These are phyloP conservation scores for Mytilinidion resinicola DNA, from an alignment of 495 filamentous ascomycete genomes.

Conservation along the genomic window DNA sequence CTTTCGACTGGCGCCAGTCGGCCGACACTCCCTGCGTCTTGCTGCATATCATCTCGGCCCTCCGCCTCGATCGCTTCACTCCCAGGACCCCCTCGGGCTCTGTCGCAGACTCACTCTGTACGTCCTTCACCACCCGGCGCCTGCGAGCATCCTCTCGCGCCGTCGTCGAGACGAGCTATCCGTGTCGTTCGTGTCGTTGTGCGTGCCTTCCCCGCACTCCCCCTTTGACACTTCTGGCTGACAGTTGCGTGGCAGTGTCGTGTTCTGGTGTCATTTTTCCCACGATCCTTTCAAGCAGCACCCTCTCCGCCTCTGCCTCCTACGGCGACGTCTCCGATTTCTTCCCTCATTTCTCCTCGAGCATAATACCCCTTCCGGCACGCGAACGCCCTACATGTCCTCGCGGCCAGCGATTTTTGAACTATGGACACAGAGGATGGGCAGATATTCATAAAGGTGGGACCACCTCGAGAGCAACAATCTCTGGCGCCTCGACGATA, in stretches of 20 bases:
- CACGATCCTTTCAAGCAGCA: background rate
- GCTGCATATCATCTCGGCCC: conserved; percentile 4
- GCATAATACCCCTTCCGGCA: background rate
- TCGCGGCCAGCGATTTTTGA: conserved; percentile 4
- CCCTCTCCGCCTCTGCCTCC: background rate
- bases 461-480: background rate
- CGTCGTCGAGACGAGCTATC: too few species aligned
- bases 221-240: background rate
- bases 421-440: conserved; percentile 34
- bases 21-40: background rate
- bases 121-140: background rate
- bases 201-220: too few species aligned
- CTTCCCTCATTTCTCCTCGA: background rate
- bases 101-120: background rate
- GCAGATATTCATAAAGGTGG: conserved; percentile 34
- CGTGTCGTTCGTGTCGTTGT: too few species aligned
- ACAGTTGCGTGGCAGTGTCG: conserved; percentile 4
- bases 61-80: background rate
- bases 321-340: background rate
- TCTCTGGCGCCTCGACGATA: too few species aligned
- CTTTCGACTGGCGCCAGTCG: background rate
- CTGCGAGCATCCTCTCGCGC: too few species aligned
- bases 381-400: conserved; percentile 20
- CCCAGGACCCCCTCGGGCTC: background rate
- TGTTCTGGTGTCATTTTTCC: background rate